Conservation (phyloP, 139 green algal species). For the Micractinium sp. region DNA sequence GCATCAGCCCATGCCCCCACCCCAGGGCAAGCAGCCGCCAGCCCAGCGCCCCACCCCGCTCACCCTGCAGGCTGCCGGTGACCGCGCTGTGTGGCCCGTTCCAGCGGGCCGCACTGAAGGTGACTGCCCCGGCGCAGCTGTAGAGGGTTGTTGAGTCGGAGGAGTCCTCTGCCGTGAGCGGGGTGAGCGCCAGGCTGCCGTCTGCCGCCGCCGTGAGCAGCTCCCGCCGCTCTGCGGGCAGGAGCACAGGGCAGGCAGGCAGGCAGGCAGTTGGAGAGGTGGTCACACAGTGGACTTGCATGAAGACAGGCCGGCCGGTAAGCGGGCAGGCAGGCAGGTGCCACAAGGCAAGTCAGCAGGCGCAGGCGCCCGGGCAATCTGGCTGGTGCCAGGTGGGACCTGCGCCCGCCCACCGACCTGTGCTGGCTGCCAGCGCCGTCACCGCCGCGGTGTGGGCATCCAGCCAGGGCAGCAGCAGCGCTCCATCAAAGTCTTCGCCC, state of each 20-base stretch:
- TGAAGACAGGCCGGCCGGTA: too few relatives aligned
- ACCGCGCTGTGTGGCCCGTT: conserved; percentile 3
- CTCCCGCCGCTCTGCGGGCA: neutral
- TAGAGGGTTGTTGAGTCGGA: neutral
- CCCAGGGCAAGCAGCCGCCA: too few relatives aligned
- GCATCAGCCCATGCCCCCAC: too few relatives aligned
- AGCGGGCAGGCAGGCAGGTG: too few relatives aligned
- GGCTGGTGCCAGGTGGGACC: too few relatives aligned
- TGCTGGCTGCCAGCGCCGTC: conserved; percentile 7
- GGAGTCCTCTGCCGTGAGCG: neutral
- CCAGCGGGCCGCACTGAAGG: neutral
- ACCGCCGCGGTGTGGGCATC: conserved; percentile 1
- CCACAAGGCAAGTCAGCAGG: too few relatives aligned
- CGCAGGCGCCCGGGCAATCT: too few relatives aligned
- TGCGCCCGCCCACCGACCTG: neutral
- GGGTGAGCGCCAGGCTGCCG: conserved; percentile 25
- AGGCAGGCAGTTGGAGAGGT: neutral
- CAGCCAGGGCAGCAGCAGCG: conserved; percentile 31
- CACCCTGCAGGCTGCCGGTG: conserved; percentile 29
- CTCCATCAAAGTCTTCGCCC: conserved; percentile 24
- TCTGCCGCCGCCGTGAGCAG: neutral
- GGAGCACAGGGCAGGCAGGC: neutral
- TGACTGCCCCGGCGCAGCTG: neutral
- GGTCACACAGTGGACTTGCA: too few relatives aligned
- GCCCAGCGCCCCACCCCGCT: neutral